Base-by-base conservation (phyloP, 768 basidiomycete genomes). In the Asterophora lycoperdoides region DNA sequence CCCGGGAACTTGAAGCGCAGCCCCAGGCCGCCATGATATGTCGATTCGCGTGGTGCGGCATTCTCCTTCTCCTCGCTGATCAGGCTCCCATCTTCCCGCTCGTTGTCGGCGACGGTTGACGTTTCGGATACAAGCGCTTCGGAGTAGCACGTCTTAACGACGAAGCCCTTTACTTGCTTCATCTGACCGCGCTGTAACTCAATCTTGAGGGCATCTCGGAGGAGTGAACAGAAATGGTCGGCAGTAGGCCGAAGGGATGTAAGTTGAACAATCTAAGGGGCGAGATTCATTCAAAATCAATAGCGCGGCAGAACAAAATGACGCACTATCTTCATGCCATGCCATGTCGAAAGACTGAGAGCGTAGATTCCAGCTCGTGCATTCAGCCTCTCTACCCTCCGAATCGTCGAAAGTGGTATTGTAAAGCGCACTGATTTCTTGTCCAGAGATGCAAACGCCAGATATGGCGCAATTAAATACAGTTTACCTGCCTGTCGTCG, bases 281-380 rank as follows among this genome's bases (percentile, higher is more conserved):
- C 14, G 53, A 28, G 35, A 18, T 4, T 32, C 30, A 4, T 9
- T 9, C 13, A 13, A 3, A 32, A 10, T 32, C 13, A 13, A 32
- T 32, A 32, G 23, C 6, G 3, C 9, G 13, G 11, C 18, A 9
- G 32, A 44, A 15, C n/a, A 46, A 30, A 20, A 40, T 9, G 14
- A 73, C 83, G 56, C 59, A 95, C 94, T 57, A 97, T 88, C 72
- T 95, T 88, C 73, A 89, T 80, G 30, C 90, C 86, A 64, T 98
- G 93, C 90, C 93, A 97, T 44, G 89, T 81, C n/a, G 84, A 79
- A 15, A 98, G 71, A 59, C 92, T 93, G 26, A 99, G 78, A n/a
- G 95, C 94, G 64, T 97, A 97, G 32, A 96, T 86, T 5, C 96
- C 96, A 23, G 93, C 89, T 11, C 93, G 81, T 9, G 93, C 87